phyloP scores from a whole-genome alignment of 768 basidiomycete genomes.

The Astraeus odoratus region DNA sequence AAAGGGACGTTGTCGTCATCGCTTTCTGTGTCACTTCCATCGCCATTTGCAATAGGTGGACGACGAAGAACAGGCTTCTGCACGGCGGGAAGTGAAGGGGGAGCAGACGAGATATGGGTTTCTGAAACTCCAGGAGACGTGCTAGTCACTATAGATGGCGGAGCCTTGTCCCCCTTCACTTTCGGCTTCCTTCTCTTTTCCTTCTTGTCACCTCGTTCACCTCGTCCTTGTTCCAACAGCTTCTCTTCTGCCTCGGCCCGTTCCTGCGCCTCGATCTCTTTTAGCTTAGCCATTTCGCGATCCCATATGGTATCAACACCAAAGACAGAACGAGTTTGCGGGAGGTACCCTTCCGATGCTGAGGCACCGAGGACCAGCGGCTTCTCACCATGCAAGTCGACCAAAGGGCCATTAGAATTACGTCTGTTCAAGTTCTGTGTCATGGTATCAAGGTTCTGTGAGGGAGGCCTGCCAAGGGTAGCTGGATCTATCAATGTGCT shows the following conservation, averaged over 20 bases:
- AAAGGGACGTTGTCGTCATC: slow-evolving; percentile 33
- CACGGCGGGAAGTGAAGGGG: slow-evolving; percentile 30
- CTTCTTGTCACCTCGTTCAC: slow-evolving; percentile 28
- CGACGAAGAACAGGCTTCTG: slow-evolving; percentile 27
- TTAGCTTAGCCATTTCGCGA: slow-evolving; percentile 74
- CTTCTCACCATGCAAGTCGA: slow-evolving; percentile 48
- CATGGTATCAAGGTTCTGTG: slow-evolving; percentile 40
- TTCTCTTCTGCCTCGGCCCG: slow-evolving; percentile 48
- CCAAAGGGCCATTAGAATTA: slow-evolving; percentile 57
- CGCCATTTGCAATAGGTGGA: slow-evolving; percentile 27
- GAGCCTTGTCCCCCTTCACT: slow-evolving; percentile 35
- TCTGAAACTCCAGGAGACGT: slow-evolving; percentile 26
- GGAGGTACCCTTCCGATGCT: slow-evolving; percentile 26
- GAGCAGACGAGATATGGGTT: slow-evolving; percentile 13
- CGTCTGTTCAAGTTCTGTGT: slow-evolving; percentile 37
- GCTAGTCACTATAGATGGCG: slow-evolving; percentile 25
- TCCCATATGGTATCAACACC: slow-evolving; percentile 94
- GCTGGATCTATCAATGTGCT: slow-evolving; percentile 73
- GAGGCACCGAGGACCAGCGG: slow-evolving; percentile 24
- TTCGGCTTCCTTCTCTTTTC: slow-evolving; percentile 41
- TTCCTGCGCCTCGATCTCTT: slow-evolving; percentile 68
- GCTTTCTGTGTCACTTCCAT: slow-evolving; percentile 48
- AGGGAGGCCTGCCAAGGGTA: slow-evolving; percentile 45
- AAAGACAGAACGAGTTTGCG: slow-evolving; percentile 72
- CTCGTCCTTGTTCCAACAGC: slow-evolving; percentile 40